Evolutionary conservation across 73 alveolate species (phyloP), one percentile per base, ranked within the genome.

Genomic region (Stentor coeruleus): DNA sequence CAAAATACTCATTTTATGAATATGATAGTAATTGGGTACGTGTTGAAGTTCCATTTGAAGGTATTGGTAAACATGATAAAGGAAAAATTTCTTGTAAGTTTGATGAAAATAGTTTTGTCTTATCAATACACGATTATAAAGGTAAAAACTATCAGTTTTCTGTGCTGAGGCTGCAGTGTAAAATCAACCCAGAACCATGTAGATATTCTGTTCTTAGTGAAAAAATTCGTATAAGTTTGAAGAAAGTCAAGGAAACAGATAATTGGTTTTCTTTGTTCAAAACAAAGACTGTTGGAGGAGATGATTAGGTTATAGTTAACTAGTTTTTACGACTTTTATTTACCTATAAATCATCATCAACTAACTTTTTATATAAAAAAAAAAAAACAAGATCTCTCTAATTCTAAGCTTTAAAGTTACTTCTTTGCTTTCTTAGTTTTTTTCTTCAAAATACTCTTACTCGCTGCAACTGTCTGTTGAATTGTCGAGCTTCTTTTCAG

Each of bases 211-310:
- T 89, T 11, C 90, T 90, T 87, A 85, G 81, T 58, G 94, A 89
- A 75, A 80, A 86, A n/a, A 81, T 93, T 30, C 81, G 77, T 59
- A 79, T 91, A 58, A 89, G 86, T 58, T 83, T 93, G 28, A 88
- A 88, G 83, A 93, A 93, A 84, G 84, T 74, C 33, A 88, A 88
- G 72, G 87, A 85, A 57, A 89, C 85, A 72, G 98, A 93, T 77
- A 90, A 93, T 89, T 93, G 98, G 98, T 88, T 93, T 89, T 66
- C 85, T 74, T 90, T 93, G 82, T 93, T 93, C 82, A 93, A 91
- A 77, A 79, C 90, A 38, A 91, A 93, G 82, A 90, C 95, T 66
- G 87, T 89, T 42, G 96, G 96, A 58, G 98, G 90, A 86, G 86
- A 35, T n/a, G 94, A 88, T 74, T 49, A 49, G n/a, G n/a, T n/a